Evolutionary conservation across 306 rosid genomes (phyloP).

Genomic region (Vigna mungo): DNA sequence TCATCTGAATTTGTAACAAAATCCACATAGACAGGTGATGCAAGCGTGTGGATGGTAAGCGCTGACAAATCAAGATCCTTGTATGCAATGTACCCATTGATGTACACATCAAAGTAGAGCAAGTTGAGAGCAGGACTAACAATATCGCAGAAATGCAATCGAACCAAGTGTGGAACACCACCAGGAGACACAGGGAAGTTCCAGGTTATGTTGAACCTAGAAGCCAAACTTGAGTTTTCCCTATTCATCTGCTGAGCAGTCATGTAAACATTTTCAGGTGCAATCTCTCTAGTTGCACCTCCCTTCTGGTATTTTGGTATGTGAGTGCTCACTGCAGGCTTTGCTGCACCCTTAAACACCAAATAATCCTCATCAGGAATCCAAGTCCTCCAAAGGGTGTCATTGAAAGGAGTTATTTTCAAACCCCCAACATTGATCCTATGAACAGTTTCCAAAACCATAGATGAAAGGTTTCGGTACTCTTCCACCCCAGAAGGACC

Average conservation of each 20-base stretch:
- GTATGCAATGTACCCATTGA: conserved; percentile 76
- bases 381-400: conserved; percentile 97
- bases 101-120: conserved; percentile 83
- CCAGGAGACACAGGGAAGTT: conserved; percentile 62
- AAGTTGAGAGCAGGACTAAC: conserved; percentile 70
- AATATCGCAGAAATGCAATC: conserved; percentile 93
- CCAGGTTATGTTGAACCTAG: conserved; percentile 86
- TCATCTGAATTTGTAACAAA: conserved; percentile 71
- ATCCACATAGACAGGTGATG: conserved; percentile 82
- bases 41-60: conserved; percentile 62
- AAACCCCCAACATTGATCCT: conserved; percentile 94
- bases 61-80: conserved; percentile 83
- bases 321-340: conserved; percentile 59
- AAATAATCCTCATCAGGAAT: conserved; percentile 82
- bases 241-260: conserved; percentile 89
- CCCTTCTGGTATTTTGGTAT: conserved; percentile 76
- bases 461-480: conserved; percentile 66
- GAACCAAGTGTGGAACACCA: conserved; percentile 61
- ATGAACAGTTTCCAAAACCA: conserved; percentile 78
- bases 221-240: conserved; percentile 54
- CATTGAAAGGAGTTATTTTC: conserved; percentile 85
- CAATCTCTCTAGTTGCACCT: conserved; percentile 72
- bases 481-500: conserved; percentile 57
- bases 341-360: conserved; percentile 71
- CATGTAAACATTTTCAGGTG: conserved; percentile 89